These are phyloP conservation scores for Macrophomina pseudophaseolina DNA, from an alignment of 2,329 filamentous ascomycete genomes.

Conservation along the genomic window DNA sequence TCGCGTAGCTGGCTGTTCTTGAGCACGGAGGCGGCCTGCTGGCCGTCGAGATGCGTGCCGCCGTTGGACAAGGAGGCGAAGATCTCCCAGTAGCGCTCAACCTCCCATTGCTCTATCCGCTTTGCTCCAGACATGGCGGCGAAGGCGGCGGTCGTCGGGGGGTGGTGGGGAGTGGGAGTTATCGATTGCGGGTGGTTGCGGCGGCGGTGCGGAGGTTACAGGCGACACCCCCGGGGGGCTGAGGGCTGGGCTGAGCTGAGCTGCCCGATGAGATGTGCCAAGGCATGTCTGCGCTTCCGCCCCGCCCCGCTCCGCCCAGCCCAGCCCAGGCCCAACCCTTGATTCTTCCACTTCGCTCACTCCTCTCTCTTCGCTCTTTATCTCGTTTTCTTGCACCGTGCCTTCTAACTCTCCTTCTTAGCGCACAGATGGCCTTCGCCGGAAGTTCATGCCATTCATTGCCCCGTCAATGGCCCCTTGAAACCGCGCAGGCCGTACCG, in stretches of 20 bases:
- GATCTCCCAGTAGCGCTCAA: constrained; percentile 81
- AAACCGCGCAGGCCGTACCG: background rate
- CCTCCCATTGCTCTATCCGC: constrained; percentile 73
- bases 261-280: constrained; percentile 23
- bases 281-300: background rate
- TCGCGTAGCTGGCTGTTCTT: constrained; percentile 75
- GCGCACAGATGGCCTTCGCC: background rate
- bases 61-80: constrained; percentile 71
- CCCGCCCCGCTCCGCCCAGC: background rate
- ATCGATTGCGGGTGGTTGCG: constrained; percentile 3
- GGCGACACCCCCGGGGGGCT: constrained; percentile 1
- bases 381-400: background rate
- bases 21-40: constrained; percentile 72
- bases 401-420: too few relatives aligned
- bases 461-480: background rate
- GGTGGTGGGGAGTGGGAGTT: background rate
- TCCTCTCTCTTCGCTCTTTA: too few relatives aligned
- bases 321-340: background rate
- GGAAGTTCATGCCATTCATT: background rate
- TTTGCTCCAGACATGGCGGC: constrained; percentile 48
- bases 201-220: constrained; percentile 1
- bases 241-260: background rate
- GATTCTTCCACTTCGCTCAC: background rate
- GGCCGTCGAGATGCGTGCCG: constrained; percentile 68
- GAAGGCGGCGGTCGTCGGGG: background rate